Evolutionary conservation across 169 alveolate genomes (phyloP), one percentile per base, ranked within the genome.

Genomic region (Plasmodium vinckei): DNA sequence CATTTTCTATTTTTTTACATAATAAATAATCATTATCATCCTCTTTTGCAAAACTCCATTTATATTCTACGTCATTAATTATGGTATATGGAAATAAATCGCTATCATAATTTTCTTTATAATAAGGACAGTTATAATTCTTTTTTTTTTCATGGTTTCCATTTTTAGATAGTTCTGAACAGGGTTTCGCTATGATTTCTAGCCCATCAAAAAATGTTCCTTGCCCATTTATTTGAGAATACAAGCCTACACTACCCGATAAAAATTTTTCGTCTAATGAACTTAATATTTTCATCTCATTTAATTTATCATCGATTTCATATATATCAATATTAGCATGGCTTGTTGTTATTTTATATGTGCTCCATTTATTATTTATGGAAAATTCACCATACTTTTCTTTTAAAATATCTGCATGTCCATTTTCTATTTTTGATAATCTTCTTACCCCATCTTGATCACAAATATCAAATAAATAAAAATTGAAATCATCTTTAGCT

Each of bases 211-310:
- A 96, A 87, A 93, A 95, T 17, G 95, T 94, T 23, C 97, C 96
- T 25, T 94, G 96, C 1, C 94, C 94, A 79, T 94, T 89, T 39
- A 97, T 97, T 60, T 94, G 94, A 9, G 97, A 92, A 75, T 95
- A 96, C 63, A 96, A 92, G 5, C 97, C 98, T 46, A 96, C 94
- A 13, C 95, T 89, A 15, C 98, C 98, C 60, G 95, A 92, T 72
- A 94, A 64, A 59, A 95, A 94, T 9, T 96, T 87, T 77, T 95
- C 96, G 91, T 96, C 98, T 71, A 95, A 73, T 19, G 94, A 96
- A 47, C 96, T 94, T 87, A 53, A 19, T 5, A 59, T 72, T 15
- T 47, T 65, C 46, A 64, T 15, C n/a, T 82, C 57, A 25, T 57
- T 51, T 42, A 21, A 33, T 53, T 59, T 65, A 19, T 73, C 54